Percentiles rank a stretch among this genome's conserved stretches.
Evolutionary conservation across 2,329 filamentous ascomycete genomes (phyloP).

Genomic region (Aspergillus sp.): DNA sequence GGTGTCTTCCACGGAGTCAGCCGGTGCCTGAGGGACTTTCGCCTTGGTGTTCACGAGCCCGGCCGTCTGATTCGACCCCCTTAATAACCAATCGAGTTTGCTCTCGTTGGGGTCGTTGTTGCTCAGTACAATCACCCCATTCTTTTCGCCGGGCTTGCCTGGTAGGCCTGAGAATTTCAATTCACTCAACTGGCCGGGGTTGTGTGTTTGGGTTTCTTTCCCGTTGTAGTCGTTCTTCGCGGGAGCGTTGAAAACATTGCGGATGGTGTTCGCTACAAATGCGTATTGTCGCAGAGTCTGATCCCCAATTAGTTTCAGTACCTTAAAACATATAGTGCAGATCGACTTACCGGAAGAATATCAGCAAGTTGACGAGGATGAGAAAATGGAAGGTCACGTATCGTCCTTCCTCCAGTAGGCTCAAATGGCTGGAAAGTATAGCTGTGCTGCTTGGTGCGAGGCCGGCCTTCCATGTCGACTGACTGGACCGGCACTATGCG

Average conservation of each 20-base stretch:
- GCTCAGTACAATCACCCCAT: slow-evolving; percentile 33
- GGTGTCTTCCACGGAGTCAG: background rate
- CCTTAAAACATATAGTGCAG: background rate
- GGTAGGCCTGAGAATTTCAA: slow-evolving; percentile 5
- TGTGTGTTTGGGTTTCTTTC: slow-evolving; percentile 5
- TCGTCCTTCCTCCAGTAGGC: slow-evolving; percentile 39
- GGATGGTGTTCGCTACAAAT: slow-evolving; percentile 40
- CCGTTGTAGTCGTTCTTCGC: slow-evolving; percentile 14
- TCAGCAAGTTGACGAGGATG: slow-evolving; percentile 47
- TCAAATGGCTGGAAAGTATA: slow-evolving; percentile 47
- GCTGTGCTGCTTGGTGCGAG: slow-evolving; percentile 35
- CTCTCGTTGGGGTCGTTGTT: slow-evolving; percentile 43
- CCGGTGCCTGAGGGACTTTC: slow-evolving; percentile 3
- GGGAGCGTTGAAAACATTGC: slow-evolving; percentile 32
- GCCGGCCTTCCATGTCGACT: slow-evolving; percentile 30
- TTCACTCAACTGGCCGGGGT: slow-evolving; percentile 3
- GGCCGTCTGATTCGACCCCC: slow-evolving; percentile 9
- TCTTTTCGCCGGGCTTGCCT: slow-evolving; percentile 6
- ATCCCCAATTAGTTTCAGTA: background rate
- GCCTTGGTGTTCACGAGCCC: slow-evolving; percentile 3
- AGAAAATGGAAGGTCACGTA: slow-evolving; percentile 44
- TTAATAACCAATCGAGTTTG: slow-evolving; percentile 59
- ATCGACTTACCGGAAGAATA: slow-evolving; percentile 39
- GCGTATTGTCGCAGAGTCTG: slow-evolving; percentile 47
- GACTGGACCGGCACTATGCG: slow-evolving; percentile 33